Percentiles rank a stretch among this genome's conserved stretches.
Evolutionary conservation across 129 eudicot genomes (phyloP).

Genomic region (Escallonia herrerae): DNA sequence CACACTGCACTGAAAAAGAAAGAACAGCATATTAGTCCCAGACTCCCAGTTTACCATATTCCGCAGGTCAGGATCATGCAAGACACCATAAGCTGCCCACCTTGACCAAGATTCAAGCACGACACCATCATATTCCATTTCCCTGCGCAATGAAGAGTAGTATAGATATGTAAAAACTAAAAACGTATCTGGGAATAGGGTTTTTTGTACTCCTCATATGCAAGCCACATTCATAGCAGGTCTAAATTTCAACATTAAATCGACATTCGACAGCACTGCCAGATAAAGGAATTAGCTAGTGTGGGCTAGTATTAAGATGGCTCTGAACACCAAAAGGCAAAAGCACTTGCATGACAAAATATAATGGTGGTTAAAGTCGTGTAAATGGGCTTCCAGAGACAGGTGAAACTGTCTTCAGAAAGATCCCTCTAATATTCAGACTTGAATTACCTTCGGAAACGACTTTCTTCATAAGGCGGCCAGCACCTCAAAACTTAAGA

Average conservation of each 20-base stretch:
- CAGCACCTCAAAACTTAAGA: no score
- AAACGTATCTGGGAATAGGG: not conserved
- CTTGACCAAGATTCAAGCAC: constrained; percentile 98
- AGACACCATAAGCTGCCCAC: constrained; percentile 90
- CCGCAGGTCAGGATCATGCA: constrained; percentile 76
- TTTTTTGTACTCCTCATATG: not conserved
- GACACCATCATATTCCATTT: constrained; percentile 86
- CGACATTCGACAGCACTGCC: not conserved
- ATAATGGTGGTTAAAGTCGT: no score
- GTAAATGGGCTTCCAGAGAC: no score
- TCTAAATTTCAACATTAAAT: not conserved
- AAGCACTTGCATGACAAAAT: no score
- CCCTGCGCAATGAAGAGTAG: constrained; percentile 36
- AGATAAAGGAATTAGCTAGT: not conserved
- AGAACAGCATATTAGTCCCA: not conserved
- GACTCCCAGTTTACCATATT: constrained; percentile 54
- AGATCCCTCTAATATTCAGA: no score
- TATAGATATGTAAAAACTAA: not conserved
- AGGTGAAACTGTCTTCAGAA: no score
- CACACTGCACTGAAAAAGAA: not conserved
- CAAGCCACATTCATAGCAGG: not conserved
- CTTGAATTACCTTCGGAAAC: no score
- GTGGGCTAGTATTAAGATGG: not conserved
- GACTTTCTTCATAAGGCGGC: no score
- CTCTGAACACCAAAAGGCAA: not conserved